Evolutionary conservation across 495 filamentous ascomycete species (phyloP), one percentile per base, ranked within the genome.

Genomic region (Astrocystis sublimbata): DNA sequence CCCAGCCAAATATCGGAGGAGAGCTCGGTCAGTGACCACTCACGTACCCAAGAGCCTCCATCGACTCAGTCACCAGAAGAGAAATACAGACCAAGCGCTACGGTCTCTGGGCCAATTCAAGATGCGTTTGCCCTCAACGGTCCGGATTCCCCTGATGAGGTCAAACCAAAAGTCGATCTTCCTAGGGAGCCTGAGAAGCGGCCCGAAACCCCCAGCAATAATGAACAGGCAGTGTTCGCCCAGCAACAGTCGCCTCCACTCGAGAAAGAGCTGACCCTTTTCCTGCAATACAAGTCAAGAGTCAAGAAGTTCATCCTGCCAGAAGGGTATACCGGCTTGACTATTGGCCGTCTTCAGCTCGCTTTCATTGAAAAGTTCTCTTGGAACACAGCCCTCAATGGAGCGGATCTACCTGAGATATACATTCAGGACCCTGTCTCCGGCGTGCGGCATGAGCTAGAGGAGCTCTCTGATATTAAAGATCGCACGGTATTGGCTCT

Each of bases 291-390:
- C 76, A 96, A 92, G 67, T 93, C 88, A 62, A 92, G 93, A 68
- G 94, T 98, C 61, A 97, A 97, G 77, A 98, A 98, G 68, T 96
- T 93, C 69, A 85, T 96, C 7, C 84, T 98, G 10, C 76, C 90
- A 2, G 93, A 93, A 67, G 93, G 92, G 4, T 88, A 86, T 60
- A 84, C 87, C 9, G 92, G 90, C 45, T 79, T 98, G 15, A 92
- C 92, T 19, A 87, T 96, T 56, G 91, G 90, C 9, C 84, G 92
- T 10, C 76, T 98, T 58, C 94, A 98, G 69, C 83, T 98, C 33
- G 93, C 93, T n/a, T 98, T 98, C 73, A 98, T 98, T 66, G 96
- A 98, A 65, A 98, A 97, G 68, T 98, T 98, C 68, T 92, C 92
- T 6, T 98, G 96, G 92, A 97, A 94, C 66, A 96, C 92, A 1